phyloP scores from a whole-genome alignment of 371 early-diverging fungal genomes.

The Vairimorpha apis region DNA sequence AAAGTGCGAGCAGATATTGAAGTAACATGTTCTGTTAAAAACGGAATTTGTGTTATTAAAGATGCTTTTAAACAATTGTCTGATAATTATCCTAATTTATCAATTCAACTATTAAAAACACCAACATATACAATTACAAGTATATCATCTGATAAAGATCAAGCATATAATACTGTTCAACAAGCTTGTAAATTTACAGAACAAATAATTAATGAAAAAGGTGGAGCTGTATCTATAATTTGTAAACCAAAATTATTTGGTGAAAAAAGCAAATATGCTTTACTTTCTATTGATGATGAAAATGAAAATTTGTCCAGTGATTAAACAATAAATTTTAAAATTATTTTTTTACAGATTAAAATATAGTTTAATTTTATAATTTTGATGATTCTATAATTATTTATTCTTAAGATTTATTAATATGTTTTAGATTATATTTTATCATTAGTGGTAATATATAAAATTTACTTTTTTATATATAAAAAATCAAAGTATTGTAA shows the following conservation, averaged over 20 bases:
- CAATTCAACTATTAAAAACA: constrained; percentile 50
- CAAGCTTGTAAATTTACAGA: constrained; percentile 33
- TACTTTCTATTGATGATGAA: constrained; percentile 31
- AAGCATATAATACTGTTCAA: constrained; percentile 41
- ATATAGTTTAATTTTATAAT: too few relatives aligned
- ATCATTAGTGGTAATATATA: too few relatives aligned
- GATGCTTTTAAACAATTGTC: constrained; percentile 80
- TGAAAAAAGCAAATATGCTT: constrained; percentile 41
- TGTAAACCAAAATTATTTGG: constrained; percentile 44
- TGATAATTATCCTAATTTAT: constrained; percentile 66
- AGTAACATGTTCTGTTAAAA: constrained; percentile 83
- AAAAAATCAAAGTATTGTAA: too few relatives aligned
- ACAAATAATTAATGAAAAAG: constrained; percentile 21
- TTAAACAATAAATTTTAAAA: background rate
- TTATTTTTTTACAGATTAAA: background rate
- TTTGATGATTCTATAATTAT: too few relatives aligned
- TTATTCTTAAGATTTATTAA: too few relatives aligned
- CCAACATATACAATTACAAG: constrained; percentile 60
- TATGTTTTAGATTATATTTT: too few relatives aligned
- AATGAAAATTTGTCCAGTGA: background rate
- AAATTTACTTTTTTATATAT: too few relatives aligned
- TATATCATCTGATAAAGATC: constrained; percentile 51
- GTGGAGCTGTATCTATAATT: constrained; percentile 33
- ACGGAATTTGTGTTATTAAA: constrained; percentile 92
- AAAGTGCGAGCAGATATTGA: constrained; percentile 72